These are phyloP conservation scores for Hyphodiscus hymeniophilus DNA, from an alignment of 495 filamentous ascomycete genomes.

Conservation along the genomic window DNA sequence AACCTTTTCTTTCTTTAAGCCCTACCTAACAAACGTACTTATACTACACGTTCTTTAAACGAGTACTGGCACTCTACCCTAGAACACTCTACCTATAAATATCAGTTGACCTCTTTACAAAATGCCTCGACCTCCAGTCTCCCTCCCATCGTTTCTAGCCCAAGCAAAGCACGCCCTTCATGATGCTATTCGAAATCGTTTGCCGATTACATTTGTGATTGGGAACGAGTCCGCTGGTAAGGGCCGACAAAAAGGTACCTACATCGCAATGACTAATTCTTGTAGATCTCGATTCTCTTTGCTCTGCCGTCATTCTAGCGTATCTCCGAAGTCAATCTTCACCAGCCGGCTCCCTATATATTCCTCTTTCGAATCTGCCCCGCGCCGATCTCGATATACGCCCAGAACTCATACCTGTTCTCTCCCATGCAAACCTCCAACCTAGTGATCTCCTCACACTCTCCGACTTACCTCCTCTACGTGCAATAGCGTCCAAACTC, in stretches of 20 bases:
- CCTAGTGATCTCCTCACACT: conserved; percentile 42
- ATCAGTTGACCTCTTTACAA: too few species aligned
- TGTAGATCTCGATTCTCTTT: conserved; percentile 84
- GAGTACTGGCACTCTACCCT: too few species aligned
- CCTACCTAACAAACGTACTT: too few species aligned
- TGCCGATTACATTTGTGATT: conserved; percentile 53
- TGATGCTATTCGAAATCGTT: conserved; percentile 6
- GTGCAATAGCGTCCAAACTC: conserved; percentile 12
- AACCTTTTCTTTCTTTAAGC: too few species aligned
- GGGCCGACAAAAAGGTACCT: background rate
- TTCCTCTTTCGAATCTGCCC: conserved; percentile 75
- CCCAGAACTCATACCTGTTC: conserved; percentile 64
- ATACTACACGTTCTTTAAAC: too few species aligned
- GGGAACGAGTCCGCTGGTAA: conserved; percentile 68
- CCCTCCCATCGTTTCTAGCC: conserved; percentile 17
- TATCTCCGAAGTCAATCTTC: conserved; percentile 60
- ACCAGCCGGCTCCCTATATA: conserved; percentile 47
- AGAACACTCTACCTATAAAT: too few species aligned
- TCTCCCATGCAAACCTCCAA: conserved; percentile 33
- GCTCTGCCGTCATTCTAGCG: conserved; percentile 73
- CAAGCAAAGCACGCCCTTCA: conserved; percentile 11
- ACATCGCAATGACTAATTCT: background rate
- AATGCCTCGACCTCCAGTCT: conserved; percentile 18
- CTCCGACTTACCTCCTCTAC: conserved; percentile 32
- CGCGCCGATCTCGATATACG: conserved; percentile 61